A percentile compares a stretch with the other conserved stretches of the same genome.
phyloP scores from a whole-genome alignment of 371 early-diverging fungal genomes.

The Circinella minor region DNA sequence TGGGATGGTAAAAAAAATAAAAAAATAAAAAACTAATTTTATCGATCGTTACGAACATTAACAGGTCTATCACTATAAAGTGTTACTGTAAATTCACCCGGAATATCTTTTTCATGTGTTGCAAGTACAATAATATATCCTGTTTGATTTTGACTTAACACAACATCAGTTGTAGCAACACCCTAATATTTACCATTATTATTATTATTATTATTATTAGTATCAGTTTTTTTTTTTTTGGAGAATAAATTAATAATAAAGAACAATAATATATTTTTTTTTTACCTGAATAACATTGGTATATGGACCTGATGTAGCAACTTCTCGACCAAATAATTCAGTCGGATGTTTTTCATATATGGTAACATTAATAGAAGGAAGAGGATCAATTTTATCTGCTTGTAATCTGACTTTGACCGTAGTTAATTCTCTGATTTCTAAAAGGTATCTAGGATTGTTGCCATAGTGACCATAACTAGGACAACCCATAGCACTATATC shows the following conservation, averaged over 20 bases:
- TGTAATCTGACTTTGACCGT: constrained; percentile 76
- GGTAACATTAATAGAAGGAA: constrained; percentile 75
- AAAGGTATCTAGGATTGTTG: constrained; percentile 72
- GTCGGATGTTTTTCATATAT: constrained; percentile 67
- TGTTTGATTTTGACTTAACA: constrained; percentile 50
- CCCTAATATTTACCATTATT: no score
- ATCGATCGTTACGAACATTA: constrained; percentile 49
- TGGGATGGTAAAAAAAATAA: neutral
- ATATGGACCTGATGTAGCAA: constrained; percentile 77
- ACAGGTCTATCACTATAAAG: constrained; percentile 67
- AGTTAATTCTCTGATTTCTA: constrained; percentile 65
- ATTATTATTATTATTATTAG: no score
- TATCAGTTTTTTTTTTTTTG: neutral
- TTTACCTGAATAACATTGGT: constrained; percentile 71
- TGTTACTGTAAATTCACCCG: constrained; percentile 58
- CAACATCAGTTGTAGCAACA: constrained; percentile 54
- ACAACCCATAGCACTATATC: constrained; percentile 71
- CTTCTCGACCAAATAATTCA: constrained; percentile 61
- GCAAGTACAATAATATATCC: constrained; percentile 69
- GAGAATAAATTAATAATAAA: neutral
- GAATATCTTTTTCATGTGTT: constrained; percentile 59
- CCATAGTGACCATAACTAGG: constrained; percentile 63
- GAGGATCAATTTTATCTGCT: constrained; percentile 63
- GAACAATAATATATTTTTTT: neutral
- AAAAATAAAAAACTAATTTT: neutral